These are phyloP conservation scores for Colletotrichum caudatum DNA, from an alignment of 2,329 filamentous ascomycete genomes.

Conservation along the genomic window DNA sequence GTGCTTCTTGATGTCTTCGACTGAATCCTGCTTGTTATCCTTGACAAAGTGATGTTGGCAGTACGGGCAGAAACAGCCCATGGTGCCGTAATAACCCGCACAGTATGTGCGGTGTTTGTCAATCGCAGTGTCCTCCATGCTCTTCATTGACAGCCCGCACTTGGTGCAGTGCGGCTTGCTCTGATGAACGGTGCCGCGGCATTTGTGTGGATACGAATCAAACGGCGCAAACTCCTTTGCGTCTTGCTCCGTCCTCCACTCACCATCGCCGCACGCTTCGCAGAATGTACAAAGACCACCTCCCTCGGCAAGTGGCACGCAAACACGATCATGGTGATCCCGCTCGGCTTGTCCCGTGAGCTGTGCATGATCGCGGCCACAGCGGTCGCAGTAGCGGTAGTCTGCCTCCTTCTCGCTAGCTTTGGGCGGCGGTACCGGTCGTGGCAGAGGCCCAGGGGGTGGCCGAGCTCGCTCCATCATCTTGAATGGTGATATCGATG, in stretches of 20 bases:
- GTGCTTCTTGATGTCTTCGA: slow-evolving; percentile 23
- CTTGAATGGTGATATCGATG: not conserved
- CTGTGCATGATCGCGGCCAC: slow-evolving; percentile 43
- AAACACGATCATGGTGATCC: slow-evolving; percentile 43
- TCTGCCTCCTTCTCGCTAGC: slow-evolving; percentile 38
- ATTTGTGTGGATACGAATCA: slow-evolving; percentile 41
- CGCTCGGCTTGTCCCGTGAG: slow-evolving; percentile 40
- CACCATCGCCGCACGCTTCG: slow-evolving; percentile 38
- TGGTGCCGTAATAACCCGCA: slow-evolving; percentile 36
- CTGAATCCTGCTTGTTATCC: not conserved
- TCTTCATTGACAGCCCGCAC: slow-evolving; percentile 38
- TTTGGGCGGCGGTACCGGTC: slow-evolving; percentile 28
- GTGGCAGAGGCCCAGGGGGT: slow-evolving; percentile 25
- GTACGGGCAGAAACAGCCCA: slow-evolving; percentile 44
- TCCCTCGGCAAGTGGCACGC: slow-evolving; percentile 41
- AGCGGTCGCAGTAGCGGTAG: slow-evolving; percentile 45
- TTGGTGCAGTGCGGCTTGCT: slow-evolving; percentile 40
- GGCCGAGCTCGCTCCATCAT: slow-evolving; percentile 27
- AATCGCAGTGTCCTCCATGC: slow-evolving; percentile 20
- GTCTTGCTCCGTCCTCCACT: slow-evolving; percentile 35
- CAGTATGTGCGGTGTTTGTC: slow-evolving; percentile 42
- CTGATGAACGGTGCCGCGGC: slow-evolving; percentile 26
- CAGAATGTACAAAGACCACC: slow-evolving; percentile 42
- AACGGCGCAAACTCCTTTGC: slow-evolving; percentile 21
- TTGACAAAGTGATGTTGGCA: slow-evolving; percentile 34